Evolutionary conservation across 371 early-diverging fungal genomes (phyloP).

Genomic region (Blastocladiella emersonii): DNA sequence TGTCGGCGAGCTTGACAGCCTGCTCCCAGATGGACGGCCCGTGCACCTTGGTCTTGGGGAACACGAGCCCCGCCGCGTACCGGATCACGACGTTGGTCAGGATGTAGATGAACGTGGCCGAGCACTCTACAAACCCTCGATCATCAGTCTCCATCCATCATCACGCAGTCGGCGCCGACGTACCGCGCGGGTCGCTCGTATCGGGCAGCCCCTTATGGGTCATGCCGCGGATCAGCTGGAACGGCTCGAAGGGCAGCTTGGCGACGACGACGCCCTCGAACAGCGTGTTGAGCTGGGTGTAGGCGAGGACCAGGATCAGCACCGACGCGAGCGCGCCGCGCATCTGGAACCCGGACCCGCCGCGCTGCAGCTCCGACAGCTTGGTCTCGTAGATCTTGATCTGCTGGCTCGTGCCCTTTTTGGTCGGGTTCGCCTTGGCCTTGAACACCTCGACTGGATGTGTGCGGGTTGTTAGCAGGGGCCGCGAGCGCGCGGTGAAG

Average conservation of each 20-base stretch:
- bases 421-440: neutral
- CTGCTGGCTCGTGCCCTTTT: neutral
- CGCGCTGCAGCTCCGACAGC: neutral
- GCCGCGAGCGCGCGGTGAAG: neutral
- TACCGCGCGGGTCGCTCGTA: neutral
- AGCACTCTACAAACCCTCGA: neutral
- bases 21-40: neutral
- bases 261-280: neutral
- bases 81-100: neutral
- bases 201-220: constrained; percentile 3
- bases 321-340: neutral
- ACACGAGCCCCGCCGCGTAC: neutral
- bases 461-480: neutral
- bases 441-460: neutral
- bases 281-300: neutral
- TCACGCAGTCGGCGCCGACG: too few relatives aligned
- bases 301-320: neutral
- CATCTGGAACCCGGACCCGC: neutral
- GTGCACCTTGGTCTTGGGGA: neutral
- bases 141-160: too few relatives aligned
- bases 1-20: neutral
- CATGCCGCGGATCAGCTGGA: neutral
- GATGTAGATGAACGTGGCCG: neutral
- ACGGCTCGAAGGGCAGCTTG: constrained; percentile 6
- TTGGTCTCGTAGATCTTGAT: neutral